Evolutionary conservation across 192 early-diverging fungal genomes (phyloP), one percentile per base, ranked within the genome.

Genomic region (Backusella luteola): DNA sequence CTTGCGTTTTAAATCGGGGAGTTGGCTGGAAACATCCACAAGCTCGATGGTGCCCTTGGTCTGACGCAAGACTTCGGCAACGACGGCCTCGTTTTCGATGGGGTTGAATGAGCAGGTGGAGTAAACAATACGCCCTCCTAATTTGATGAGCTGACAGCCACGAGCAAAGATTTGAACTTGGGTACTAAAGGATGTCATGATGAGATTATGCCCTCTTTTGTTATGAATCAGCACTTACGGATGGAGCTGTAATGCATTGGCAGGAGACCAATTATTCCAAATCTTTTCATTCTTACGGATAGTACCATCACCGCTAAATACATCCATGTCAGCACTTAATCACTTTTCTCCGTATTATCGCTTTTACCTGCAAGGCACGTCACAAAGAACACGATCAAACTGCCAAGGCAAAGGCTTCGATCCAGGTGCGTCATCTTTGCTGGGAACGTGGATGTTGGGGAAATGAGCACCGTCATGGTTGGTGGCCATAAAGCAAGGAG

Each of bases 81-180:
- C 94, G 46, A 99, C 96, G 6, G 96, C 96, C 84, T 99, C 97
- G 77, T 98, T 97, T 83, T 99, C 97, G 71, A 98, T 85, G 19
- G 98, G 97, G 81, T 99, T 99, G 81, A 99, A 93, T 36, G 96
- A 95, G 87, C 98, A 99, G 2, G 98, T 99, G 38, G 96, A 98
- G 80, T 99, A 99, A 0, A 99, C 98, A 71, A 99, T 86, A 38
- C 95, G 89, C 1, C 96, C 98, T 49, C 94, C 95, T 46, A 94
- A 85, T 86, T 97, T 97, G 68, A 94, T 81, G 71, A 99, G 85
- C 74, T 97, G 89, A 75, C 89, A 90, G 4, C 91, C 97, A 78
- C 97, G 94, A 81, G 90, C 82, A 66, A 98, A 87, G 79, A 99
- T 98, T 75, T 91, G 90, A 46, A 94, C 76, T 85, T 99, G 98